Evolutionary conservation across 768 basidiomycete genomes (phyloP), one percentile per base, ranked within the genome.

Genomic region (Serendipita sp.): DNA sequence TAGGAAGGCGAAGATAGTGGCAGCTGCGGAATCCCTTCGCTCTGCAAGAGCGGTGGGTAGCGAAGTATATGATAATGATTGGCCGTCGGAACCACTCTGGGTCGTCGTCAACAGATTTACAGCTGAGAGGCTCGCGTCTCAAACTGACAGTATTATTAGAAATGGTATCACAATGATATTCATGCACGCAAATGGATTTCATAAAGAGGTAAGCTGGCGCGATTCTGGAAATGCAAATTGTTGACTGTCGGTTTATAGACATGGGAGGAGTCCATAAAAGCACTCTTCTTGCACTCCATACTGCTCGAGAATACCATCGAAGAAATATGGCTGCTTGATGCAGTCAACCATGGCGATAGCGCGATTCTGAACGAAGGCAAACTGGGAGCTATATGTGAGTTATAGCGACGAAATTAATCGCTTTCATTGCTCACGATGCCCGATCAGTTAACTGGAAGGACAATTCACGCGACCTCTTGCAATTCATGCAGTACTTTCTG

Each of bases 151-250:
- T 33, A 42, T 24, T 61, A 60, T 63, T 63, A 70, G 68, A 24
- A 72, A 73, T 13, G 81, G 85, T 0, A 60, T 88, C 9, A 94
- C 90, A 0, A 71, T 94, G 60, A 79, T 93, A 65, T 75, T 88
- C 51, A 81, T 82, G 2, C 92, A 94, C 70, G 90, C 89, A 2
- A 94, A 90, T 71, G 91, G 93, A 1, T 86, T 94, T 67, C 82
- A 81, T 51, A 94, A 93, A 71, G 90, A 94, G 82, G 88, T 83
- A 61, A 53, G 80, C 65, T 38, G 41, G 16, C 3, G 30, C 14
- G 9, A 45, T 61, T 14, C 9, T 43, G 42, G 11, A 42, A 20
- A 20, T 11, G 11, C 13, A 42, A 42, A 42, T 11, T 42, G 20
- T 42, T 42, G 42, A 42, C 42, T 42, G n/a, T n/a, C n/a, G n/a